These are phyloP conservation scores for Pisolithus thermaeus DNA, from an alignment of 1,284 basidiomycete genomes.

Conservation along the genomic window DNA sequence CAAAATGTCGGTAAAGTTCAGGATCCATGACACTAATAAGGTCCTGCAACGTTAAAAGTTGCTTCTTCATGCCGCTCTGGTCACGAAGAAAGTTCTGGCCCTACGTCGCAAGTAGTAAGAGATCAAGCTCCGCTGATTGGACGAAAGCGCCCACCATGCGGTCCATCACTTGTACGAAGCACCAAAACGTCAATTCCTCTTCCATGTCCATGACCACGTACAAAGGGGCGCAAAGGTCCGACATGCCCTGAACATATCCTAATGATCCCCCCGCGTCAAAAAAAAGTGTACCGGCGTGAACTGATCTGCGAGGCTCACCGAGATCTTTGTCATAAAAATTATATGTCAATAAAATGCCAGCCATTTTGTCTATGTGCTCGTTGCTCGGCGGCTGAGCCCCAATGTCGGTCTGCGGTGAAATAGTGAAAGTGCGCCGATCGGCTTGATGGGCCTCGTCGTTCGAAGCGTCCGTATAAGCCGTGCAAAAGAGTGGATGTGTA, in stretches of 20 bases:
- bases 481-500: conserved; percentile 79
- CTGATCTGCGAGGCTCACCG: conserved; percentile 46
- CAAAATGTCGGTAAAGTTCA: conserved; percentile 83
- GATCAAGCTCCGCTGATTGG: conserved; percentile 1
- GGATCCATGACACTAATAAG: conserved; percentile 93
- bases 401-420: conserved; percentile 66
- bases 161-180: conserved; percentile 92
- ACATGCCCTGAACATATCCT: conserved; percentile 97
- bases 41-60: conserved; percentile 85
- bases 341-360: conserved; percentile 85
- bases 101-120: conserved; percentile 34
- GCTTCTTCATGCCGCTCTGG: conserved; percentile 96
- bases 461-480: conserved; percentile 30
- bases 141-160: conserved; percentile 65
- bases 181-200: conserved; percentile 92
- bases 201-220: conserved; percentile 90
- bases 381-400: conserved; percentile 84
- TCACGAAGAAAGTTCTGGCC: conserved; percentile 94
- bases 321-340: conserved; percentile 87
- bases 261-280: conserved; percentile 16
- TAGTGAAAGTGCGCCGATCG: conserved; percentile 52
- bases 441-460: conserved; percentile 49
- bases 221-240: conserved; percentile 89
- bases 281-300: conserved; percentile 7
- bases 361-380: conserved; percentile 77